Evolutionary conservation across 352 stramenopile genomes (phyloP), one percentile per base, ranked within the genome.

Genomic region (Pythium scleroteichum): DNA sequence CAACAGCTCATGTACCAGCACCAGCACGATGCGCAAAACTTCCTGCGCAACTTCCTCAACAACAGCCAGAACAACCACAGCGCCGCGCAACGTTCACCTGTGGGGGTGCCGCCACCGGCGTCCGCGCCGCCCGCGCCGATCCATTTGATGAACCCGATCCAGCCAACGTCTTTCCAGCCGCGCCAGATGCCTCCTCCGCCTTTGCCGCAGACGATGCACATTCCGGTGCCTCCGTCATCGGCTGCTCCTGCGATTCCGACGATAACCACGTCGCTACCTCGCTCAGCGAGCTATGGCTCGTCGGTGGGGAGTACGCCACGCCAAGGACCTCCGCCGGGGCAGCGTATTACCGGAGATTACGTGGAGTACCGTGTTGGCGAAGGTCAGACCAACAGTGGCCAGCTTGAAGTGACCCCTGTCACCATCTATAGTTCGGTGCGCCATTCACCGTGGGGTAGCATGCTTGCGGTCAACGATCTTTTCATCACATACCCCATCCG

Each of bases 401-500:
- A 83, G 33, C 67, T 94, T n/a, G 85, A 94, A 69, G 85, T 92
- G 22, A 91, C 82, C 68, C 82, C 82, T 0, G 90, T 94, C 60
- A 92, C 83, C 66, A 68, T 92, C 48, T 94, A 94, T 59, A 81
- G 71, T 32, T 94, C 85, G 52, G 78, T 90, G 70, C 80, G 85
- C 33, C 77, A 71, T 51, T 90, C 83, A 49, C 78, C 86, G 58
- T 62, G 86, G 40, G 85, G 85, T 12, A 90, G 72, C 57, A 72
- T 94, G 35, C 84, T 94, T 26, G 87, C 79, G 10, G 81, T 94
- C 33, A 94, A 90, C 59, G 75, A 91, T 41, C 70, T 92, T 35
- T 94, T 90, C 69, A 92, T 94, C 53, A 90, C 82, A 64, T 94
- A 94, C 68, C 85, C 85, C 45, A 94, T 92, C 46, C 76, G 82